Evolutionary conservation across 23 red algal species (phyloP).

Genomic region (Gracilaria vermiculophylla): DNA sequence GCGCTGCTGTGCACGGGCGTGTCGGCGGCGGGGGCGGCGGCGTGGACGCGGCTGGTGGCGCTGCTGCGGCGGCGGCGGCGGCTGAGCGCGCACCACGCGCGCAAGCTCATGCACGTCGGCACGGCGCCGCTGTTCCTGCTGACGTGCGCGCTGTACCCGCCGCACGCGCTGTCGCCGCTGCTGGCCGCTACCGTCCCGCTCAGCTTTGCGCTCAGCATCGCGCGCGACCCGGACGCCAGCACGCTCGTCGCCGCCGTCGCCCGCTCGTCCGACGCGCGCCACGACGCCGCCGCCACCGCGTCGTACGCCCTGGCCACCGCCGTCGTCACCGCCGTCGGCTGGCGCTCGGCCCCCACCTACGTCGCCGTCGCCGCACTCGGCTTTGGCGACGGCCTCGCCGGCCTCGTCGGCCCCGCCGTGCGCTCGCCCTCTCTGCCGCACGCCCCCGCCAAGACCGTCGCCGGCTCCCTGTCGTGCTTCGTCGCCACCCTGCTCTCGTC

Average conservation of each 20-base stretch:
- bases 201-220: constrained; percentile 3
- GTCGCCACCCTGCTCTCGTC: neutral
- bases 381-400: constrained; percentile 43
- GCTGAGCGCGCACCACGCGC: constrained; percentile 1
- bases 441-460: constrained; percentile 16
- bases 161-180: neutral
- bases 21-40: neutral
- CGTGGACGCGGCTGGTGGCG: constrained; percentile 34
- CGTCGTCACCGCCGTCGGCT: constrained; percentile 5
- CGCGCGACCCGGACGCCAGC: neutral
- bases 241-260: constrained; percentile 28
- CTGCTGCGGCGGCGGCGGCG: neutral
- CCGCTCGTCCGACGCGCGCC: neutral
- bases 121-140: constrained; percentile 56
- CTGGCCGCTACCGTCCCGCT: constrained; percentile 49
- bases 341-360: constrained; percentile 32
- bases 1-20: neutral
- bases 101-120: constrained; percentile 46
- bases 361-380: constrained; percentile 18
- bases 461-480: constrained; percentile 22
- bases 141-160: constrained; percentile 31
- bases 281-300: neutral
- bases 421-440: neutral
- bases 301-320: constrained; percentile 18
- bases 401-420: neutral